Evolutionary conservation across 2,329 filamentous ascomycete genomes (phyloP).

Genomic region (Phialophora macrospora): DNA sequence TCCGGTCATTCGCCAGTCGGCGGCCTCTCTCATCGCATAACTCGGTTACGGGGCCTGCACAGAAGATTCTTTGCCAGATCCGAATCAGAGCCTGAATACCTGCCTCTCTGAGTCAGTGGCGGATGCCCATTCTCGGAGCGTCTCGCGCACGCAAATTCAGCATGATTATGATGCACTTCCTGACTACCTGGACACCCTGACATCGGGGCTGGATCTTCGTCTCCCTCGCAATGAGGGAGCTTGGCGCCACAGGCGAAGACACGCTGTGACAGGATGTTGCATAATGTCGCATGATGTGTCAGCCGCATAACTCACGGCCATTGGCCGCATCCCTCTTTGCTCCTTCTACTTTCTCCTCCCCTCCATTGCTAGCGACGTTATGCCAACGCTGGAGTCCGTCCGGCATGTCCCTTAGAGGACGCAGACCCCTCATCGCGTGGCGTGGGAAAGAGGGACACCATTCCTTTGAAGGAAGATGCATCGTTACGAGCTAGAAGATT

Average conservation of each 20-base stretch:
- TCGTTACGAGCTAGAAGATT: not conserved
- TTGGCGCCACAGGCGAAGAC: slow-evolving; percentile 4
- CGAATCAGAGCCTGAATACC: not conserved
- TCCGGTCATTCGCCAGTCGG: not conserved
- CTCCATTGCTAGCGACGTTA: not conserved
- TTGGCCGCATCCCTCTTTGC: slow-evolving; percentile 2
- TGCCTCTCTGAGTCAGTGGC: not conserved
- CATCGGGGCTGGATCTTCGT: not conserved
- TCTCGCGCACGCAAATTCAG: not conserved
- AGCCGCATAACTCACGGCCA: slow-evolving; percentile 6
- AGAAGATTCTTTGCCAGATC: not conserved
- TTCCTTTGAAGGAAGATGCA: slow-evolving; percentile 5
- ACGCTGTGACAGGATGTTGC: slow-evolving; percentile 4
- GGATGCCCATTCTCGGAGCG: not conserved
- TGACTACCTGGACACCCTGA: not conserved
- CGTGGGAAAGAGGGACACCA: not conserved
- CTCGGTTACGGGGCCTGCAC: not conserved
- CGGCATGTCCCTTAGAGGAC: not conserved
- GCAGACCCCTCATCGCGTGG: not conserved
- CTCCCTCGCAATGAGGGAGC: not conserved
- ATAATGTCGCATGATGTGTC: slow-evolving; percentile 23
- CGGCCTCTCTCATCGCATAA: not conserved
- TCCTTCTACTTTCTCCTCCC: not conserved
- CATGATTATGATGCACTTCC: not conserved
- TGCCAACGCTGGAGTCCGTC: not conserved